Conservation (phyloP, 2,329 filamentous ascomycete species). For the Endocalyx cinctus region DNA sequence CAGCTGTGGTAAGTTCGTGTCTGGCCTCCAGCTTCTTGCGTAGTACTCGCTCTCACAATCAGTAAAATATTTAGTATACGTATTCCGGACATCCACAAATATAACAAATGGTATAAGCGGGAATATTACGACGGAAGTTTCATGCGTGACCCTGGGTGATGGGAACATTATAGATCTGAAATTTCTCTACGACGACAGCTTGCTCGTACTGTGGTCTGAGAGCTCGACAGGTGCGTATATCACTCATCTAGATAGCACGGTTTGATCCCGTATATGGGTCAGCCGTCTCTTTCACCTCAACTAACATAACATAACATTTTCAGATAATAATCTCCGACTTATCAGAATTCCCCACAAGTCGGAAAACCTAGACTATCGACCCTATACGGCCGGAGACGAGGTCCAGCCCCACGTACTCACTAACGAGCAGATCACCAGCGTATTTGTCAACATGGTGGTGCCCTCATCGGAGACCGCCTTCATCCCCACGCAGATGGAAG, state of each 20-base stretch:
- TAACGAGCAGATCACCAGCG: conserved; percentile 24
- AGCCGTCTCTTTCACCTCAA: neutral
- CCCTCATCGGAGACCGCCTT: conserved; percentile 24
- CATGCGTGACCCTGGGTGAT: conserved; percentile 36
- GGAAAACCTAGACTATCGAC: conserved; percentile 30
- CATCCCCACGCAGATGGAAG: conserved; percentile 46
- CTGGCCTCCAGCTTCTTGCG: too few relatives aligned
- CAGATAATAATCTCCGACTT: conserved; percentile 21
- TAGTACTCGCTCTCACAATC: too few relatives aligned
- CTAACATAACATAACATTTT: neutral
- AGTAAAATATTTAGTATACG: conserved; percentile 44
- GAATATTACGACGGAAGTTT: conserved; percentile 32
- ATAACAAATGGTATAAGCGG: conserved; percentile 58
- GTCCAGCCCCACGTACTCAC: conserved; percentile 20
- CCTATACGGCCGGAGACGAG: conserved; percentile 22
- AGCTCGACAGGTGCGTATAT: conserved; percentile 26
- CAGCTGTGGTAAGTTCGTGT: conserved; percentile 32
- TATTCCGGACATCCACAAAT: conserved; percentile 50
- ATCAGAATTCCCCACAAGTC: conserved; percentile 34
- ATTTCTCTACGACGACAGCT: conserved; percentile 58
- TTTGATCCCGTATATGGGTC: too few relatives aligned
- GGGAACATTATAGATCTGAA: conserved; percentile 57
- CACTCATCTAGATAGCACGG: neutral
- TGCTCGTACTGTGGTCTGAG: conserved; percentile 54
- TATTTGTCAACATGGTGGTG: conserved; percentile 23